Evolutionary conservation across 1,284 basidiomycete genomes (phyloP).

Genomic region (Ganoderma boninense): DNA sequence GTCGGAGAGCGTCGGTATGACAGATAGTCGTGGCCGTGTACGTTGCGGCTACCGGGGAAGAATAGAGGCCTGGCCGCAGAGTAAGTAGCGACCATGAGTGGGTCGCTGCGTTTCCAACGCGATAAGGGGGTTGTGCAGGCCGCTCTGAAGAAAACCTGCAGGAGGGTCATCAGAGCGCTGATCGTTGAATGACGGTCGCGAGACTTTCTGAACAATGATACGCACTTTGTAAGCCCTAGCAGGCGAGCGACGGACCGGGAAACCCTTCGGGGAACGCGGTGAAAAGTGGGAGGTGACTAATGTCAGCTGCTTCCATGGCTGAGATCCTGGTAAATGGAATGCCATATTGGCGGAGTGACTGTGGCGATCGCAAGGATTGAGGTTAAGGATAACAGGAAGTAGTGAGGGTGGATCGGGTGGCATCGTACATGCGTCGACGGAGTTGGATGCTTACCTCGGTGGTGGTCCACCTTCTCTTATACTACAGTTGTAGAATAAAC

Average conservation of each 20-base stretch:
- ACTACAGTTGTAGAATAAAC: not conserved
- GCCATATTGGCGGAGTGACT: not conserved
- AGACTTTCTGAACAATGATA: not conserved
- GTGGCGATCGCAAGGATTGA: slow-evolving; percentile 4
- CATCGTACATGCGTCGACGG: not conserved
- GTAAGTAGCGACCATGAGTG: not conserved
- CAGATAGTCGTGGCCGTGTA: not conserved
- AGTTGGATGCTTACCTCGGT: not conserved
- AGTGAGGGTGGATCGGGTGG: not conserved
- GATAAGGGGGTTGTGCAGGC: no score
- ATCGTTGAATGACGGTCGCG: not conserved
- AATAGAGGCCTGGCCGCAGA: not conserved
- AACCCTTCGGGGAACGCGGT: no score
- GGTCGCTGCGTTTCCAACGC: not conserved
- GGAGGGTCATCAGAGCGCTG: not conserved
- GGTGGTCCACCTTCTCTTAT: not conserved
- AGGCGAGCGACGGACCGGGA: not conserved
- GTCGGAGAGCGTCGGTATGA: not conserved
- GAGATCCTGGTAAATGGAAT: no score
- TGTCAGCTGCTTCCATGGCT: no score
- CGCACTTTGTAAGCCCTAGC: not conserved
- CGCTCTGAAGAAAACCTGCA: not conserved
- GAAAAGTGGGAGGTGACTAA: not conserved
- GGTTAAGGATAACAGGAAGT: not conserved
- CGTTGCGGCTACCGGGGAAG: not conserved